These are phyloP conservation scores for Aspergillus olivimuriae DNA, from an alignment of 495 filamentous ascomycete species.

Conservation along the genomic window DNA sequence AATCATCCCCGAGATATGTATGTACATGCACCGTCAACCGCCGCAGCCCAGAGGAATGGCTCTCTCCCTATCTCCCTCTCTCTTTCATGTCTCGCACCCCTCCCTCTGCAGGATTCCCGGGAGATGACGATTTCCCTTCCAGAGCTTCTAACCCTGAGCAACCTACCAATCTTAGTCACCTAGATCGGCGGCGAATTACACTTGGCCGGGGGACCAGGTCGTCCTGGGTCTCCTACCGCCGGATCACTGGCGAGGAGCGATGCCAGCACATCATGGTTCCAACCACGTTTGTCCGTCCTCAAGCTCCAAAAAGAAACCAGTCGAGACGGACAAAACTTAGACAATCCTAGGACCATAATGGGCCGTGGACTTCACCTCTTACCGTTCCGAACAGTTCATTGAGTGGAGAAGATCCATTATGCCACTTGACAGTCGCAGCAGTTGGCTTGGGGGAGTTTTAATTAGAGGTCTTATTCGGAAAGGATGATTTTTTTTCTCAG, in stretches of 20 bases:
- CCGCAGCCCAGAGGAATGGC: too few relatives aligned
- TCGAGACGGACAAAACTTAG: conserved; percentile 20
- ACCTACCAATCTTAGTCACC: conserved; percentile 22
- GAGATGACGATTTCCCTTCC: conserved; percentile 11
- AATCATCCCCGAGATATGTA: too few relatives aligned
- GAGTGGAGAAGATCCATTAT: conserved; percentile 10
- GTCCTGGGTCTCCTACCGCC: conserved; percentile 44
- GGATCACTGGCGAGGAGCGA: conserved; percentile 67
- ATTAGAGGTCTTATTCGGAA: too few relatives aligned
- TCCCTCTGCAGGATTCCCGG: conserved; percentile 12
- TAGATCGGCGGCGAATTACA: conserved; percentile 32
- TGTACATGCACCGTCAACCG: too few relatives aligned
- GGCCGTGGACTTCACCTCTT: conserved; percentile 13
- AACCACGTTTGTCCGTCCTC: conserved; percentile 17
- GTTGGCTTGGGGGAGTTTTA: too few relatives aligned
- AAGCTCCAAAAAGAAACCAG: conserved; percentile 16
- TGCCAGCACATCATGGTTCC: conserved; percentile 82
- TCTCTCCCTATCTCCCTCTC: conserved; percentile 6
- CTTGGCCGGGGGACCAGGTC: conserved; percentile 36
- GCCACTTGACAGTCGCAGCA: conserved; percentile 10
- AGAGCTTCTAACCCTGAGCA: conserved; percentile 14
- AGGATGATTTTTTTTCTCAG: too few relatives aligned
- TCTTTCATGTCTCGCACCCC: too few relatives aligned
- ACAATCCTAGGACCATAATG: conserved; percentile 14
- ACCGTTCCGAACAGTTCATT: conserved; percentile 10